phyloP scores from a whole-genome alignment of 148 eudicot species.

The Camellia japonica region DNA sequence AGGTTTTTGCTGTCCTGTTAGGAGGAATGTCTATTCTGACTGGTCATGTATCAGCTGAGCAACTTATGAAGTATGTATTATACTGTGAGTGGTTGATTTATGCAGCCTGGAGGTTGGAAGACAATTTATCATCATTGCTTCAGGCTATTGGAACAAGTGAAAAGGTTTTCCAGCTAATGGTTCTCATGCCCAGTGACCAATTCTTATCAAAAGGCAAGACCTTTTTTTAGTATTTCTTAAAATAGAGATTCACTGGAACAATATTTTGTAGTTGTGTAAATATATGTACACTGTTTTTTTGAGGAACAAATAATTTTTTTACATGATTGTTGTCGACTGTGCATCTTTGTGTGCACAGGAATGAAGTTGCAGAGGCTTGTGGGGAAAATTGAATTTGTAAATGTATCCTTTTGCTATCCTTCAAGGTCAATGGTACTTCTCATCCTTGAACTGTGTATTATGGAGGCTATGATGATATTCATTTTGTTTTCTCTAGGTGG shows the following conservation, averaged over 20 bases:
- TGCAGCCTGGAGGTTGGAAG: conserved; percentile 54
- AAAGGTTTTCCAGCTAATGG: conserved; percentile 44
- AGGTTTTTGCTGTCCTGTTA: conserved; percentile 46
- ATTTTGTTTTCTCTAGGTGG: not conserved
- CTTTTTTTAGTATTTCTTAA: conserved; percentile 1
- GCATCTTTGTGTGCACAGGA: conserved; percentile 30
- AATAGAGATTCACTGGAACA: not conserved
- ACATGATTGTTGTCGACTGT: not conserved
- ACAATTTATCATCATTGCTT: conserved; percentile 39
- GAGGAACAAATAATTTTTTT: not conserved
- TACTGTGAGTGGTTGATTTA: conserved; percentile 64
- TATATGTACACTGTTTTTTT: not conserved
- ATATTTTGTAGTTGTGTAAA: not conserved
- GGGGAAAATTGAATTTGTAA: conserved; percentile 43
- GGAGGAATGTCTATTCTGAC: conserved; percentile 47
- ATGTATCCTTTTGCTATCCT: conserved; percentile 51
- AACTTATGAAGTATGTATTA: conserved; percentile 50
- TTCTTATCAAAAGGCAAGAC: conserved; percentile 41
- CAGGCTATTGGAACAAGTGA: conserved; percentile 57
- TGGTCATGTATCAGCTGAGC: conserved; percentile 52
- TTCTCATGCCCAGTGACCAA: conserved; percentile 44
- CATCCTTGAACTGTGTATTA: not conserved
- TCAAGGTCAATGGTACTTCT: conserved; percentile 38
- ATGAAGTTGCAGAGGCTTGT: conserved; percentile 33
- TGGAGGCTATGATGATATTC: not conserved